Base-by-base conservation (phyloP, 1,139 yeast genomes). In the Pichia sp. region DNA sequence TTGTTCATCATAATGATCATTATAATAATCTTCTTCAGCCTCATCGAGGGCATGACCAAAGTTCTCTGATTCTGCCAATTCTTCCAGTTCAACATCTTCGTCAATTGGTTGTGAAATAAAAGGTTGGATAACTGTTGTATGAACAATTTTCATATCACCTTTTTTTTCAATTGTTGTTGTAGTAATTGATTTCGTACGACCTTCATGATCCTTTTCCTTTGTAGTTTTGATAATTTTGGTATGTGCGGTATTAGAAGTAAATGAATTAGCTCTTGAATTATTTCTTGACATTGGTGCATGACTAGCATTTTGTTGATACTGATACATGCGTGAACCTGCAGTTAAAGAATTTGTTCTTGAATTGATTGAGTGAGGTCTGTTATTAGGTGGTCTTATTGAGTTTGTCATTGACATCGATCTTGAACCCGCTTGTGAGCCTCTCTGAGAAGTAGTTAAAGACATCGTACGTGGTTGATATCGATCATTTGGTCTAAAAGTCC, bases 81-180 rank as follows among this genome's bases (percentile, higher is more conserved):
- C 51, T 18, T 46, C 49, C 20, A 47, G 26, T 13, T 40, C 50
- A 3, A 38, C 49, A 28, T 37, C 46, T 30, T 47, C 51, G 20
- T 48, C 50, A 21, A 45, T 51, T n/a, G 42, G 36, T 15, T 35
- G 31, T 21, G 31, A 20, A 21, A 35, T 22, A 13, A 40, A 20
- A 8, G 48, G 48, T 28, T 45, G 45, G 14, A 45, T 39, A 7
- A 45, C 32, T 2, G 64, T 60, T 2, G 63, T 61, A 34, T 55
- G 56, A 23, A 56, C 56, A 25, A 61, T 53, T 37, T 61, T 63
- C 16, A 53, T 48, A n/a, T 60, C 60, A 19, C 62, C 64, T 39
- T 55, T 50, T 33, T 52, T 53, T 42, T 61, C 59, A 22, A 61
- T 50, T 0, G 60, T 57, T 8, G 61, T 59, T 35, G 57, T 59